A percentile compares a stretch with the other conserved stretches of the same genome.
phyloP scores from a whole-genome alignment of 345 rosid species.

The Orychophragmus violaceus region DNA sequence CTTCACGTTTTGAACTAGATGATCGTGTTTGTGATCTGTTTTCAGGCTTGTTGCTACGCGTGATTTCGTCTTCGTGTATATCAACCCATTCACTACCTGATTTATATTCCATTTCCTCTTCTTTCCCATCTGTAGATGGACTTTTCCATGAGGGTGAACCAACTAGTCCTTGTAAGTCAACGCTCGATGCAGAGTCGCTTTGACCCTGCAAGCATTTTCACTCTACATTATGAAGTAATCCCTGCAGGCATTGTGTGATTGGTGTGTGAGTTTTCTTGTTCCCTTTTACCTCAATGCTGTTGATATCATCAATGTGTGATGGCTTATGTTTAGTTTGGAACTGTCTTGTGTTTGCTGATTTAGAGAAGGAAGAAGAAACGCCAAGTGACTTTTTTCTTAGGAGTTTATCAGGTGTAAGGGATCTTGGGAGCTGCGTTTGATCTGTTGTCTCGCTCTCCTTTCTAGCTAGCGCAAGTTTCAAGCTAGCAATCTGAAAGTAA shows the following conservation, averaged over 20 bases:
- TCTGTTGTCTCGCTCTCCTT: conserved; percentile 46
- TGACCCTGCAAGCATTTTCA: conserved; percentile 33
- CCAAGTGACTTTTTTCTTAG: conserved; percentile 37
- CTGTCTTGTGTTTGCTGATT: conserved; percentile 39
- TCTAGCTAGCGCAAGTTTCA: conserved; percentile 65
- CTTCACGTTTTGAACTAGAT: conserved; percentile 25
- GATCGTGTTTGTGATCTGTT: conserved; percentile 32
- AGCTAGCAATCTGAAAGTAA: conserved; percentile 51
- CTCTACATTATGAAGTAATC: conserved; percentile 11
- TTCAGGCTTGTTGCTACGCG: conserved; percentile 32
- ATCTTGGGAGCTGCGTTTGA: conserved; percentile 34
- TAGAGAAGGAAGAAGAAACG: conserved; percentile 42
- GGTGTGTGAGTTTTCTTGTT: background rate
- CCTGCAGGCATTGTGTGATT: background rate
- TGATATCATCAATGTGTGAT: conserved; percentile 43
- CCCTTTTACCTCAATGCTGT: conserved; percentile 52
- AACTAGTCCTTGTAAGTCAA: conserved; percentile 59
- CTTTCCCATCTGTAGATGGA: conserved; percentile 40
- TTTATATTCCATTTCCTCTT: conserved; percentile 47
- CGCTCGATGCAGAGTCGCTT: conserved; percentile 44
- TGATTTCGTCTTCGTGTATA: conserved; percentile 37
- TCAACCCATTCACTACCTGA: conserved; percentile 43
- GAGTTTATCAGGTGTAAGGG: conserved; percentile 47
- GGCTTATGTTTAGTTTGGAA: conserved; percentile 33
- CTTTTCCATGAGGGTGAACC: conserved; percentile 51